These are phyloP conservation scores for Cyberlindnera euphorbiae DNA, from an alignment of 805 yeast species.

Conservation along the genomic window DNA sequence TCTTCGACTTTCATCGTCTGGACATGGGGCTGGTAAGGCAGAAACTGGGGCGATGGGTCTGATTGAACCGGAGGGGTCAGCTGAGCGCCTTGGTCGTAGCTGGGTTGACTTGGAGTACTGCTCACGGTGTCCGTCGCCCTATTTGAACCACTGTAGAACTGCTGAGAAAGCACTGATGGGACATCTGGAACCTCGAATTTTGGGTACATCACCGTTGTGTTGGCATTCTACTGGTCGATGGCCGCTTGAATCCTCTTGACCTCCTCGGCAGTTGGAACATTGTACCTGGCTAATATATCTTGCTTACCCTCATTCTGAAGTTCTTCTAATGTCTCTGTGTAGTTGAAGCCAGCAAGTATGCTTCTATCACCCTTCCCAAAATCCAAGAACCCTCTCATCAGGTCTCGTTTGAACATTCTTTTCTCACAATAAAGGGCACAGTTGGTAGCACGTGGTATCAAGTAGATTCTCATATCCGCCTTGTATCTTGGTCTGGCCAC, in stretches of 20 bases:
- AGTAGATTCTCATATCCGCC: constrained; percentile 56
- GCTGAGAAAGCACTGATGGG: too few species aligned
- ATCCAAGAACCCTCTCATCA: constrained; percentile 44
- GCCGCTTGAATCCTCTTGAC: constrained; percentile 6
- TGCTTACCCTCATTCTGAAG: constrained; percentile 15
- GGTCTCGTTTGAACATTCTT: constrained; percentile 47
- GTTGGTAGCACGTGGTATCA: constrained; percentile 39
- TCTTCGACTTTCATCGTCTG: too few species aligned
- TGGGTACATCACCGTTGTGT: not conserved
- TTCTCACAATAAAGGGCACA: constrained; percentile 44
- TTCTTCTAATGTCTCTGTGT: constrained; percentile 16
- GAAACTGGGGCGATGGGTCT: too few species aligned
- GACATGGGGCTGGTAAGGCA: too few species aligned
- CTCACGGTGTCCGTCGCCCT: too few species aligned
- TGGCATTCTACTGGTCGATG: constrained; percentile 1
- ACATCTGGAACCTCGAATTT: too few species aligned
- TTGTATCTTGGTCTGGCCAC: constrained; percentile 62
- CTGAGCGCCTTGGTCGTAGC: too few species aligned
- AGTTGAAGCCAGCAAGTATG: constrained; percentile 30
- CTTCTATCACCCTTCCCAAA: constrained; percentile 26
- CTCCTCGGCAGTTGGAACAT: constrained; percentile 16
- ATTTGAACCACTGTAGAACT: too few species aligned
- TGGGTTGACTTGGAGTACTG: too few species aligned
- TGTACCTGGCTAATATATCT: constrained; percentile 12
- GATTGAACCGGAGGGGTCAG: too few species aligned